phyloP scores from a whole-genome alignment of 108 stramenopile species.

The Epithemia pelagica region DNA sequence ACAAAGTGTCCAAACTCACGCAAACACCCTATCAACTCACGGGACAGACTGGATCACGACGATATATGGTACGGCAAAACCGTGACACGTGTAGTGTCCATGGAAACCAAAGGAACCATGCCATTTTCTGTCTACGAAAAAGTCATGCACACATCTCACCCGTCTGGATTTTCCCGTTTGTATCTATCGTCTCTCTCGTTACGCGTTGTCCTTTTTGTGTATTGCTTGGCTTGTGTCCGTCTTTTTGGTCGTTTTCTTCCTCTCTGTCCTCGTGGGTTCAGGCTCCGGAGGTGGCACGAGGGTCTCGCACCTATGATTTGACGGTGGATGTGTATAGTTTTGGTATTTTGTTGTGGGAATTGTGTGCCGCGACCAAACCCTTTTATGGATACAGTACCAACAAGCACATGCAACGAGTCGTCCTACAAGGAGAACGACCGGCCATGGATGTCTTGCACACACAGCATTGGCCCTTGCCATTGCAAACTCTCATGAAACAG shows the following conservation, averaged over 20 bases:
- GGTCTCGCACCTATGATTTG: conserved; percentile 39
- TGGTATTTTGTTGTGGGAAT: conserved; percentile 60
- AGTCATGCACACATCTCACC: too few relatives aligned
- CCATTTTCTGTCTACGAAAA: too few relatives aligned
- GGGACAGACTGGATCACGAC: conserved; percentile 49
- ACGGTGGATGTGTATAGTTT: conserved; percentile 70
- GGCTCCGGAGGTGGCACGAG: conserved; percentile 31
- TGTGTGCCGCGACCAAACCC: conserved; percentile 52
- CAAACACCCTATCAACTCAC: conserved; percentile 34
- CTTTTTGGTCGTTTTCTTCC: too few relatives aligned
- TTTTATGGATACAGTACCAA: conserved; percentile 36
- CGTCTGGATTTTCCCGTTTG: too few relatives aligned
- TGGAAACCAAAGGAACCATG: too few relatives aligned
- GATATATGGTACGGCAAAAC: conserved; percentile 49
- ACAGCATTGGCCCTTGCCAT: conserved; percentile 35
- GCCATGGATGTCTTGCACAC: conserved; percentile 30
- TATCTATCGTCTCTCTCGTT: too few relatives aligned
- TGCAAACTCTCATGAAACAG: conserved; percentile 41
- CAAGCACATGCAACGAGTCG: conserved; percentile 43
- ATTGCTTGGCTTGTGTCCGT: too few relatives aligned
- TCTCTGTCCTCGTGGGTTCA: too few relatives aligned
- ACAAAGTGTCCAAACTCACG: conserved; percentile 4
- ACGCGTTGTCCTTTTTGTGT: too few relatives aligned
- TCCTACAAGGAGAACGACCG: conserved; percentile 53
- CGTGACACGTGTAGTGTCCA: too few relatives aligned